These are phyloP conservation scores for Pulveroboletus ravenelii DNA, from an alignment of 768 basidiomycete genomes.

Conservation along the genomic window DNA sequence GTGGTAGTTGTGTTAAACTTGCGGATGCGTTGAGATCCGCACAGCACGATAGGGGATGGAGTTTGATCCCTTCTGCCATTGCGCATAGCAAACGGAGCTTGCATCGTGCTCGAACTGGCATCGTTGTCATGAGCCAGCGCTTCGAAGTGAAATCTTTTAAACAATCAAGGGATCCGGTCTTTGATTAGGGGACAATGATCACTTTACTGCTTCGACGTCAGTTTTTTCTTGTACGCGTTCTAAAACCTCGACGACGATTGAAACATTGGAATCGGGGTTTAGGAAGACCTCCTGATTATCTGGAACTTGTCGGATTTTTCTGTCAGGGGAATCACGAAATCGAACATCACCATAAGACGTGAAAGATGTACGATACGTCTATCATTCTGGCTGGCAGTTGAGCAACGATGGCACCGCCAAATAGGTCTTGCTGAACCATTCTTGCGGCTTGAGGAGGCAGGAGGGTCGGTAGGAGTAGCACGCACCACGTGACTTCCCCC, in stretches of 20 bases:
- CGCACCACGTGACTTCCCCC: conserved; percentile 18
- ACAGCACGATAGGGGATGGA: conserved; percentile 56
- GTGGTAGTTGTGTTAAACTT: conserved; percentile 66
- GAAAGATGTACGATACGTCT: conserved; percentile 76
- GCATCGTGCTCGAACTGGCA: conserved; percentile 49
- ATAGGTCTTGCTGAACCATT: conserved; percentile 43
- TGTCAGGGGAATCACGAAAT: conserved; percentile 20
- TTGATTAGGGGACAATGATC: conserved; percentile 17
- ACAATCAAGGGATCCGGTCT: conserved; percentile 4
- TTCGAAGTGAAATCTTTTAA: conserved; percentile 79
- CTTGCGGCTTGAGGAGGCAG: background rate
- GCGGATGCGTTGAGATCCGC: conserved; percentile 63
- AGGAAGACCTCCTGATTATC: conserved; percentile 94
- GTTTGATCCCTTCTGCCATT: conserved; percentile 46
- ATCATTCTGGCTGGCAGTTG: conserved; percentile 52
- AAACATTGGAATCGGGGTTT: conserved; percentile 60
- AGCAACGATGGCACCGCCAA: conserved; percentile 81
- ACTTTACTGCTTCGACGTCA: conserved; percentile 67
- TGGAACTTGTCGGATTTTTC: conserved; percentile 78
- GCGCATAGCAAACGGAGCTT: conserved; percentile 35
- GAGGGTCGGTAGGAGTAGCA: background rate
- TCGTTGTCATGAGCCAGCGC: conserved; percentile 89
- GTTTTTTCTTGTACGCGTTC: conserved; percentile 59
- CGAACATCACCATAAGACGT: conserved; percentile 7
- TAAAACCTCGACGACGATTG: conserved; percentile 82